phyloP scores from a whole-genome alignment of 805 yeast species.

The Teunomyces pallodes region DNA sequence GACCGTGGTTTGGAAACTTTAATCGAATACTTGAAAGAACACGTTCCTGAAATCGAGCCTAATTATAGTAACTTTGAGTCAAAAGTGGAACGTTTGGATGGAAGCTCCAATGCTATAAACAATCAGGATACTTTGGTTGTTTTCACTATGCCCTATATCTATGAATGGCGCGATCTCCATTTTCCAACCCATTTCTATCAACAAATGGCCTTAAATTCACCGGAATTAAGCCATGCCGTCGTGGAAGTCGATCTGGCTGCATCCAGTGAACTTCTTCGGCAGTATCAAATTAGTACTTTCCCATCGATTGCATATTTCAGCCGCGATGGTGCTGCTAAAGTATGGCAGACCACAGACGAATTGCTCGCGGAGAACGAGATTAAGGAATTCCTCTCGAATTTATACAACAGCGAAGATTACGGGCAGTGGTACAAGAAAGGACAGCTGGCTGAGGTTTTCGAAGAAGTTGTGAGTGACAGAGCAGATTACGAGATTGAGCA shows the following conservation, averaged over 20 bases:
- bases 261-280: constrained; percentile 16
- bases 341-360: constrained; percentile 19
- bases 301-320: constrained; percentile 31
- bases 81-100: constrained; percentile 12
- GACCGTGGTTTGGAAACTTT: constrained; percentile 19
- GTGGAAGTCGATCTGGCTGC: constrained; percentile 22
- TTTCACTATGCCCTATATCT: constrained; percentile 18
- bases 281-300: constrained; percentile 28
- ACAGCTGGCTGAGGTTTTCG: constrained; percentile 7
- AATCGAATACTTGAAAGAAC: constrained; percentile 11
- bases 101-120: constrained; percentile 3
- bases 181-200: constrained; percentile 37
- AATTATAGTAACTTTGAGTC: constrained; percentile 20
- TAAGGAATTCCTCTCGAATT: constrained; percentile 8
- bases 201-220: constrained; percentile 16
- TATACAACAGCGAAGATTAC: neutral
- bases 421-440: constrained; percentile 12
- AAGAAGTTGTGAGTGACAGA: constrained; percentile 11
- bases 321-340: constrained; percentile 20
- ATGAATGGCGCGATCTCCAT: constrained; percentile 31
- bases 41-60: constrained; percentile 16
- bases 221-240: constrained; percentile 19
- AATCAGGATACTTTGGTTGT: constrained; percentile 20
- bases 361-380: constrained; percentile 16
- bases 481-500: constrained; percentile 13